Evolutionary conservation across 805 yeast genomes (phyloP).

Genomic region (Kodamaea laetipori): DNA sequence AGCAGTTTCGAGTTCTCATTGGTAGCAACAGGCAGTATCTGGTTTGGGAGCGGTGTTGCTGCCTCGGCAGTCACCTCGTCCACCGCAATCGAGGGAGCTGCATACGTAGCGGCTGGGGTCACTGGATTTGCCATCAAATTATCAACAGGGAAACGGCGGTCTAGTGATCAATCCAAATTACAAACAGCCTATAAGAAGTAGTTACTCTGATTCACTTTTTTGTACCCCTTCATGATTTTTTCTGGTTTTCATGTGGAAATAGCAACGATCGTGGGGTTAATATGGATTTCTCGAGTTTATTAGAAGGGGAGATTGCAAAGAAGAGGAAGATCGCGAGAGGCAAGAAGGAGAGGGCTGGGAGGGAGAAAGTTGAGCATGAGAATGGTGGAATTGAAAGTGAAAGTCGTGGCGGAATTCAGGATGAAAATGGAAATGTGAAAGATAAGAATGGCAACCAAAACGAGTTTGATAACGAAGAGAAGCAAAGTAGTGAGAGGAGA

Average conservation of each 20-base stretch:
- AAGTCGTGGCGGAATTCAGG: neutral
- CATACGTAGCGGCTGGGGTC: slow-evolving; percentile 10
- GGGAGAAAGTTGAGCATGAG: neutral
- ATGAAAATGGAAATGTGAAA: neutral
- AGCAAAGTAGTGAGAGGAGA: neutral
- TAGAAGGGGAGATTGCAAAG: slow-evolving; percentile 51
- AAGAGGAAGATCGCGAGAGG: slow-evolving; percentile 33
- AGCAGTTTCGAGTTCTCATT: neutral
- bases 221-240: slow-evolving; percentile 7
- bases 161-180: slow-evolving; percentile 1
- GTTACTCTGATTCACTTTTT: slow-evolving; percentile 7
- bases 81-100: slow-evolving; percentile 7
- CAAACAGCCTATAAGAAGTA: slow-evolving; percentile 5
- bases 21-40: neutral
- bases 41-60: neutral
- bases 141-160: neutral
- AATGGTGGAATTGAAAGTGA: neutral
- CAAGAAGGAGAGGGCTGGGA: neutral
- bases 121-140: slow-evolving; percentile 11
- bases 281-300: slow-evolving; percentile 51
- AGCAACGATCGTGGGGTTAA: neutral
- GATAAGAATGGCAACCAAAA: neutral
- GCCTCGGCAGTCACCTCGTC: slow-evolving; percentile 10
- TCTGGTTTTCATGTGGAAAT: slow-evolving; percentile 2
- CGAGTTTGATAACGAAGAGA: neutral